Evolutionary conservation across 2,329 filamentous ascomycete genomes (phyloP).

Genomic region (Cercospora nicotianae): DNA sequence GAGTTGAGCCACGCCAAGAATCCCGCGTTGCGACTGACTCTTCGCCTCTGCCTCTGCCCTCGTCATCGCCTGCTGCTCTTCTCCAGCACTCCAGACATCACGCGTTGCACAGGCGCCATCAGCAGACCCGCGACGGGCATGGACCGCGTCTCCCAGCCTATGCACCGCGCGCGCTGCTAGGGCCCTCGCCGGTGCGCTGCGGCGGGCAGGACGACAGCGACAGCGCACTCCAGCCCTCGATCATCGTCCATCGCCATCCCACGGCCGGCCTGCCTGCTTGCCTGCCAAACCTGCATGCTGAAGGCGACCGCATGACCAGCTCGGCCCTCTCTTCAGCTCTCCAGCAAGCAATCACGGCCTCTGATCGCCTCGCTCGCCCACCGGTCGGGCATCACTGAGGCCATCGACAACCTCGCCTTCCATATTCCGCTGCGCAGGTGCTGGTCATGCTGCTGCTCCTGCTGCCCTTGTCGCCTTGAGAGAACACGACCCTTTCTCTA

Average conservation of each 20-base stretch:
- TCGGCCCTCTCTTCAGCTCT: background rate
- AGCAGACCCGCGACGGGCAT: conserved; percentile 10
- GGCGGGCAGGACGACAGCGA: background rate
- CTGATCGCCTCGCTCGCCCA: background rate
- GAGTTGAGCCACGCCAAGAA: background rate
- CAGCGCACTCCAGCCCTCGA: background rate
- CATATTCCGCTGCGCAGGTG: conserved; percentile 2
- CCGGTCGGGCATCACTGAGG: background rate
- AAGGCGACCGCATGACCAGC: conserved; percentile 3
- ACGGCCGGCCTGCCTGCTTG: background rate
- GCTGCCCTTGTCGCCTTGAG: conserved; percentile 9
- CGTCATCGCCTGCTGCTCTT: background rate
- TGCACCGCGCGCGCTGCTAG: conserved; percentile 19
- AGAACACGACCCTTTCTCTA: conserved; percentile 17
- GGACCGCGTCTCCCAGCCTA: conserved; percentile 1
- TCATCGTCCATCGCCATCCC: background rate
- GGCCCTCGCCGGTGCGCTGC: background rate
- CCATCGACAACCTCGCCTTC: background rate
- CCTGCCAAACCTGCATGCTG: background rate
- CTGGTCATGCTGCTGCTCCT: conserved; percentile 13
- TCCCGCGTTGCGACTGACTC: background rate
- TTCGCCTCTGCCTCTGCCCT: background rate
- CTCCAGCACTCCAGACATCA: background rate
- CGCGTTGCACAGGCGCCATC: conserved; percentile 8
- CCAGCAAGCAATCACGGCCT: background rate